Percentiles rank a stretch among this genome's conserved stretches.
Conservation (phyloP, 495 filamentous ascomycete species). For the Daldinia vernicosa region DNA sequence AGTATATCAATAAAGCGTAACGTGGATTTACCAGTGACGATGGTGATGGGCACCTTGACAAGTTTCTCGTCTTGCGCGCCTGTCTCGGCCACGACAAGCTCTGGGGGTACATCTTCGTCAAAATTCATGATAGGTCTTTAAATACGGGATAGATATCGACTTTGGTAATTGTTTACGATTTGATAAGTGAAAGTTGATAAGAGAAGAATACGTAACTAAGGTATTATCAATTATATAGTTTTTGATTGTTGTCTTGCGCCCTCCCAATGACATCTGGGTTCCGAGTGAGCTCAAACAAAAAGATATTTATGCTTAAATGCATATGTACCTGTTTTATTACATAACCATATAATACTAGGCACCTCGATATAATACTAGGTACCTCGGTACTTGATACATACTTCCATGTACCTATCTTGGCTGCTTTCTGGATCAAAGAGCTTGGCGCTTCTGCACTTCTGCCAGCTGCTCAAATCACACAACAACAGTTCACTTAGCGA, state of each 20-base stretch:
- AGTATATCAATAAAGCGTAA: not conserved
- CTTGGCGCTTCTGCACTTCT: constrained; percentile 31
- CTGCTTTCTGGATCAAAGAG: not conserved
- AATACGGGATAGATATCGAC: not conserved
- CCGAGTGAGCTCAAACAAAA: not conserved
- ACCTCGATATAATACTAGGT: too few species aligned
- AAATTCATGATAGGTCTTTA: constrained; percentile 51
- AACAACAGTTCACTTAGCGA: constrained; percentile 22
- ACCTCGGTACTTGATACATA: constrained; percentile 12
- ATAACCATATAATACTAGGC: too few species aligned
- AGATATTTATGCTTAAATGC: constrained; percentile 3
- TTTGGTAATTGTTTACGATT: not conserved
- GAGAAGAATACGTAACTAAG: not conserved
- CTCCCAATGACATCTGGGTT: constrained; percentile 20
- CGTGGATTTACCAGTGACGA: constrained; percentile 79
- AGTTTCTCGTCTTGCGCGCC: constrained; percentile 57
- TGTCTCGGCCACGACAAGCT: constrained; percentile 68
- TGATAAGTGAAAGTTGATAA: not conserved
- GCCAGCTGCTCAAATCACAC: constrained; percentile 23
- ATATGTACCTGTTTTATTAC: not conserved
- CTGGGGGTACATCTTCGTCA: constrained; percentile 77
- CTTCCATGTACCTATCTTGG: not conserved
- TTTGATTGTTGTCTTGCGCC: constrained; percentile 14
- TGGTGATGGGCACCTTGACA: constrained; percentile 88
- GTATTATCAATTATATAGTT: not conserved